A percentile compares a stretch with the other conserved stretches of the same genome.
Conservation (phyloP, 805 yeast genomes). For the Millerozyma miso region DNA sequence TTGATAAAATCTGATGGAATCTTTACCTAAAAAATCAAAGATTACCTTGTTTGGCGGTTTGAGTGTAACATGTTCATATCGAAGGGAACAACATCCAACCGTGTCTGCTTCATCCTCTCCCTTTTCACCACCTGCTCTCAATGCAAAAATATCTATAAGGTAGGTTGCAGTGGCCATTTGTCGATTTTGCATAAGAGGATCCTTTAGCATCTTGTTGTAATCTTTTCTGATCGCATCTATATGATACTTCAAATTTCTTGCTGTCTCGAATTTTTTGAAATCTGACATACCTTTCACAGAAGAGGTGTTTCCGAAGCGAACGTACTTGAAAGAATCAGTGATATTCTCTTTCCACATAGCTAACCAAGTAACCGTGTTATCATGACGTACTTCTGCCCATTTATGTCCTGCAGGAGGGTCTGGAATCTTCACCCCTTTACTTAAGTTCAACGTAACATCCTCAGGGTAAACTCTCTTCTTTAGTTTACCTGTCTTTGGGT, state of each 20-base stretch:
- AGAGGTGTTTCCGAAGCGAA: slow-evolving; percentile 85
- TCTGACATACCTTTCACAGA: slow-evolving; percentile 90
- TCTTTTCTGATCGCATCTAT: slow-evolving; percentile 72
- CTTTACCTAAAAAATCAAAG: slow-evolving; percentile 94
- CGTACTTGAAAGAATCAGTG: slow-evolving; percentile 78
- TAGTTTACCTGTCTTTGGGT: slow-evolving; percentile 90
- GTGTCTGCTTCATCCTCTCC: slow-evolving; percentile 98
- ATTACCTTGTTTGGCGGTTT: slow-evolving; percentile 81
- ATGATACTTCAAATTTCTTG: slow-evolving; percentile 74
- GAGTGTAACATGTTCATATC: slow-evolving; percentile 84
- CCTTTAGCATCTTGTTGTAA: slow-evolving; percentile 65
- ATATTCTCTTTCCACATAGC: slow-evolving; percentile 98
- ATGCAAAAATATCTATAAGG: slow-evolving; percentile 85
- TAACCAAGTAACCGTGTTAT: slow-evolving; percentile 88
- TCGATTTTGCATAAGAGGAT: slow-evolving; percentile 74
- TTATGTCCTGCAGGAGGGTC: slow-evolving; percentile 79
- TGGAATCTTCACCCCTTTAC: slow-evolving; percentile 70
- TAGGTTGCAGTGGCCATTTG: slow-evolving; percentile 94
- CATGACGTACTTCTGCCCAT: slow-evolving; percentile 90
- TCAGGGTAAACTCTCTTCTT: slow-evolving; percentile 87
- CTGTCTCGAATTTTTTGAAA: slow-evolving; percentile 88
- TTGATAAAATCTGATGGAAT: slow-evolving; percentile 86
- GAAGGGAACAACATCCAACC: slow-evolving; percentile 92
- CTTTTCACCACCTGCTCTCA: slow-evolving; percentile 98
- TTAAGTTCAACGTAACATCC: slow-evolving; percentile 79